phyloP scores from a whole-genome alignment of 2,329 filamentous ascomycete species.

The Cladosporium sp. region DNA sequence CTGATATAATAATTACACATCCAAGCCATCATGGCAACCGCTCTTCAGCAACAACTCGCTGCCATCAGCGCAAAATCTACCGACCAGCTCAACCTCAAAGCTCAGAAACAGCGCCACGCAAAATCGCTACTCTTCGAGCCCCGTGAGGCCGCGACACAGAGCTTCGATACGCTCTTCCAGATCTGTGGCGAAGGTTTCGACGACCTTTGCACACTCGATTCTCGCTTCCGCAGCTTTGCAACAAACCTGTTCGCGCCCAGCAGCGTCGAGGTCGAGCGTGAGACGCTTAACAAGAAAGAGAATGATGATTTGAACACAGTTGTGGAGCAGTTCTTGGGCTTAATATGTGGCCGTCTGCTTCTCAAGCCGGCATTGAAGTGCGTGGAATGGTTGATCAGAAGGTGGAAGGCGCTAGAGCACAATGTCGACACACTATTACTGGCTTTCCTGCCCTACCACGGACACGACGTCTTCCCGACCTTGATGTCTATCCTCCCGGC shows the following conservation, averaged over 20 bases:
- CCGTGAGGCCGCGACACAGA: constrained; percentile 80
- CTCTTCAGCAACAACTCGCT: constrained; percentile 90
- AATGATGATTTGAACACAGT: constrained; percentile 78
- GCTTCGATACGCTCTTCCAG: constrained; percentile 82
- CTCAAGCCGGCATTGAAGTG: constrained; percentile 87
- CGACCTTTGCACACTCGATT: constrained; percentile 85
- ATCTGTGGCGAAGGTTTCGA: constrained; percentile 87
- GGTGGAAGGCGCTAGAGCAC: constrained; percentile 92
- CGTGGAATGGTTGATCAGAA: constrained; percentile 89
- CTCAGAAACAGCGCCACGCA: constrained; percentile 86
- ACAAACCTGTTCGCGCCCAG: constrained; percentile 88
- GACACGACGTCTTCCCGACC: constrained; percentile 78
- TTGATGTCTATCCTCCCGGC: constrained; percentile 82
- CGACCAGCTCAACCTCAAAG: constrained; percentile 86
- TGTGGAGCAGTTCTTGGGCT: constrained; percentile 77
- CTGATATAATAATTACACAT: constrained; percentile 7
- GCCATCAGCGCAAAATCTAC: constrained; percentile 88
- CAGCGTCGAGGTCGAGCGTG: constrained; percentile 84
- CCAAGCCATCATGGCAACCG: constrained; percentile 66
- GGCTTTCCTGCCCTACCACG: constrained; percentile 91
- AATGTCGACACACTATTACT: constrained; percentile 77
- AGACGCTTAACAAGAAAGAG: constrained; percentile 76
- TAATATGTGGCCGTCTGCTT: constrained; percentile 73
- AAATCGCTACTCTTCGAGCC: constrained; percentile 94
- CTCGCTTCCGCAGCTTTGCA: constrained; percentile 72